Percentiles rank a stretch among this genome's conserved stretches.
phyloP scores from a whole-genome alignment of 257 asterid genomes.

The Craterostigma plantagineum region DNA sequence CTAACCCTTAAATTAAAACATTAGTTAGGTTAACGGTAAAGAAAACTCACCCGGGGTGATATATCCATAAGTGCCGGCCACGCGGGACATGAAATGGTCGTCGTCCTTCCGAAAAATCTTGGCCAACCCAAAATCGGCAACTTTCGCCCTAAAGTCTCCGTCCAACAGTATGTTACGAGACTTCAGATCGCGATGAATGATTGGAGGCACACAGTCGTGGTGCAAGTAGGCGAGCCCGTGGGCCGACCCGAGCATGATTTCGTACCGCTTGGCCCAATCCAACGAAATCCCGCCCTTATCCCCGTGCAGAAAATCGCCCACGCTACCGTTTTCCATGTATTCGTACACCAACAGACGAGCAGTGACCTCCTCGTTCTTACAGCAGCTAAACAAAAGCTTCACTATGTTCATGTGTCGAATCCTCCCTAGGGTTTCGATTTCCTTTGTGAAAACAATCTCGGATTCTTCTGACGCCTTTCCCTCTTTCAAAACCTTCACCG shows the following conservation, averaged over 20 bases:
- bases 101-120: constrained; percentile 25
- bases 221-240: constrained; percentile 83
- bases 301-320: constrained; percentile 54
- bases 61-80: constrained; percentile 77
- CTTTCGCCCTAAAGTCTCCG: constrained; percentile 17
- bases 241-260: constrained; percentile 55
- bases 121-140: constrained; percentile 78
- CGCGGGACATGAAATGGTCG: constrained; percentile 39
- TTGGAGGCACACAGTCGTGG: constrained; percentile 34
- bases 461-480: constrained; percentile 24
- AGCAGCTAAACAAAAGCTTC: constrained; percentile 46
- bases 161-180: constrained; percentile 19
- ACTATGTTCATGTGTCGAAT: constrained; percentile 62
- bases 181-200: constrained; percentile 22
- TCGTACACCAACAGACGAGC: constrained; percentile 56
- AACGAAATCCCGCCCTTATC: constrained; percentile 52
- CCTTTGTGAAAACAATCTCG: constrained; percentile 31
- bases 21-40: too few relatives aligned
- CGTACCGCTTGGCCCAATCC: constrained; percentile 60
- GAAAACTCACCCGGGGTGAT: constrained; percentile 79
- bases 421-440: constrained; percentile 38
- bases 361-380: constrained; percentile 34
- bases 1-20: too few relatives aligned
- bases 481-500: constrained; percentile 69
- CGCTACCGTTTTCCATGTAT: constrained; percentile 59